A percentile compares a stretch with the other conserved stretches of the same genome.
Conservation (phyloP, 2,329 filamentous ascomycete species). For the Ophiostoma angusticollis region DNA sequence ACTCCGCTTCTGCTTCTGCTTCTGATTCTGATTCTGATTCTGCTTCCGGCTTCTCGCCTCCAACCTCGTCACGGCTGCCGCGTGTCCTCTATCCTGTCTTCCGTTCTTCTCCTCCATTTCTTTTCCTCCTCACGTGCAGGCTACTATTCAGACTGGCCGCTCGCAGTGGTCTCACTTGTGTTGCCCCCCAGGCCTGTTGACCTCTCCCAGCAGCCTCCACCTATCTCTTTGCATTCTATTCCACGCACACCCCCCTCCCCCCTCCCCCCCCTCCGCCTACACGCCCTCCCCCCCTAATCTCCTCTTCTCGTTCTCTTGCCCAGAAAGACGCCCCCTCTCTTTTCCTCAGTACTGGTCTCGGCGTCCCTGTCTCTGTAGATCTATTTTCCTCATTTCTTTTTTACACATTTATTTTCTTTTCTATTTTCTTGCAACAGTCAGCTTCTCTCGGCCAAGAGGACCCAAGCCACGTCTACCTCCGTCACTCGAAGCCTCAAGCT, state of each 20-base stretch:
- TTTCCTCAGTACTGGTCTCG: neutral
- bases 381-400: neutral
- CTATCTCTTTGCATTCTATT: conserved; percentile 8
- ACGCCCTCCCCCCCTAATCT: conserved; percentile 17
- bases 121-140: neutral
- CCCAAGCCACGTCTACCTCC: conserved; percentile 1
- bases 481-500: conserved; percentile 1
- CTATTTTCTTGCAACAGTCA: neutral
- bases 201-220: neutral
- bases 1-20: too few species aligned
- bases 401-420: neutral
- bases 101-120: neutral
- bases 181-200: conserved; percentile 1
- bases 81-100: too few species aligned
- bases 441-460: too few species aligned
- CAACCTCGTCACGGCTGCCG: too few species aligned
- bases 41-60: too few species aligned
- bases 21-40: too few species aligned
- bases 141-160: neutral
- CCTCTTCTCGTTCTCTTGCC: neutral
- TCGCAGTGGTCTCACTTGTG: conserved; percentile 2
- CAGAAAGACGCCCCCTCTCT: too few species aligned
- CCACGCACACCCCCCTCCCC: conserved; percentile 3
- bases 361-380: neutral
- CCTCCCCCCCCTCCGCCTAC: neutral